phyloP scores from a whole-genome alignment of 176 grass and related monocot species.

The Avena insularis region DNA sequence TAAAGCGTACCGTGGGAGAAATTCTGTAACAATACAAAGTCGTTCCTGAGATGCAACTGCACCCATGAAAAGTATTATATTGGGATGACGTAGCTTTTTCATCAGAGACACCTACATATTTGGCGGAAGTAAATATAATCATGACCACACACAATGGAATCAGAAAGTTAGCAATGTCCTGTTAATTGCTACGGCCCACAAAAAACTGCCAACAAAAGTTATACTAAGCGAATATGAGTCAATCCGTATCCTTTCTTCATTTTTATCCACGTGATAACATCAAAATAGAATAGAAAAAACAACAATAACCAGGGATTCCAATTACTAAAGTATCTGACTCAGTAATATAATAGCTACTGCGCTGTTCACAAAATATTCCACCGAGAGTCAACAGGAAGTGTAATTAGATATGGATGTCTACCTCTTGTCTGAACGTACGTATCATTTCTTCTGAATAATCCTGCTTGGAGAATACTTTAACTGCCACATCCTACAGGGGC shows the following conservation, averaged over 20 bases:
- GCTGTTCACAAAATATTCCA: not conserved
- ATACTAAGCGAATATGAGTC: slow-evolving; percentile 8
- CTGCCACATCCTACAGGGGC: slow-evolving; percentile 81
- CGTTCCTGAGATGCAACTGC: slow-evolving; percentile 84
- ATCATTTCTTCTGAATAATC: slow-evolving; percentile 93
- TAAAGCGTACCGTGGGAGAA: slow-evolving; percentile 73
- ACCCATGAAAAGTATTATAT: slow-evolving; percentile 97
- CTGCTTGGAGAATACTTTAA: slow-evolving; percentile 92
- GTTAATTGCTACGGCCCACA: not conserved
- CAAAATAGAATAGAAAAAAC: slow-evolving; percentile 19
- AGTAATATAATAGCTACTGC: not conserved
- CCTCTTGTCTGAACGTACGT: slow-evolving; percentile 95
- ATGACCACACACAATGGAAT: not conserved
- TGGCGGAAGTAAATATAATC: not conserved
- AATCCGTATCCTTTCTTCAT: not conserved
- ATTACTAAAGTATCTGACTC: slow-evolving; percentile 14
- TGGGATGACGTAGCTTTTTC: slow-evolving; percentile 95
- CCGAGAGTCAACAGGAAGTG: not conserved
- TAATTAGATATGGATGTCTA: slow-evolving; percentile 42
- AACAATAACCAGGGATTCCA: not conserved
- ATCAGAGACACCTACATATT: slow-evolving; percentile 78
- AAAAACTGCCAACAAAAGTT: not conserved
- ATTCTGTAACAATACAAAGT: slow-evolving; percentile 94
- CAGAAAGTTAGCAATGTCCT: not conserved
- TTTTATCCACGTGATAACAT: not conserved